Evolutionary conservation across 176 grass and related monocot species (phyloP).

Genomic region (Bothriochloa decipiens): DNA sequence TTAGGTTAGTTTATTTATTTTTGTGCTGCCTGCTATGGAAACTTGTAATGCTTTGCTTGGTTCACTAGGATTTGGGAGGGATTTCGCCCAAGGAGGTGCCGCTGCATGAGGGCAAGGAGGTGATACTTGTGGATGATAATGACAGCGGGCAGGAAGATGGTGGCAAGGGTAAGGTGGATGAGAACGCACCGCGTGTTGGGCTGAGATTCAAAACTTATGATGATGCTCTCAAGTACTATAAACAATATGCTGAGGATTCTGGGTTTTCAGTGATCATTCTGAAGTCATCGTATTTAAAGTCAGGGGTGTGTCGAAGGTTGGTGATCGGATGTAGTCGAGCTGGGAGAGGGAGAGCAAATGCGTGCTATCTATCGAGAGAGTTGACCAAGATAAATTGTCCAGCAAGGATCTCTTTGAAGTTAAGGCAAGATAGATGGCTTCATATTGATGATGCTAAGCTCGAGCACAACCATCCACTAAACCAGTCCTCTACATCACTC

Average conservation of each 20-base stretch:
- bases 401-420: slow-evolving; percentile 75
- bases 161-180: slow-evolving; percentile 35
- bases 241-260: slow-evolving; percentile 73
- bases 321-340: slow-evolving; percentile 86
- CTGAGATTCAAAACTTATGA: slow-evolving; percentile 91
- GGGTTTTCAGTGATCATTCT: slow-evolving; percentile 70
- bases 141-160: slow-evolving; percentile 48
- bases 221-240: slow-evolving; percentile 74
- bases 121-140: slow-evolving; percentile 59
- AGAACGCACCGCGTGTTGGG: slow-evolving; percentile 57
- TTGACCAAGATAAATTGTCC: slow-evolving; percentile 85
- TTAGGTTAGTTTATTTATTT: not conserved
- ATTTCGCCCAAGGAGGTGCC: not conserved
- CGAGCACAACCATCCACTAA: slow-evolving; percentile 88
- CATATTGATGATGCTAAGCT: slow-evolving; percentile 74
- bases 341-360: slow-evolving; percentile 77
- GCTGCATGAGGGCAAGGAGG: slow-evolving; percentile 51
- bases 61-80: slow-evolving; percentile 47
- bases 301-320: slow-evolving; percentile 74
- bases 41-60: slow-evolving; percentile 10
- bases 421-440: slow-evolving; percentile 86
- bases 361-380: slow-evolving; percentile 79
- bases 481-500: slow-evolving; percentile 55
- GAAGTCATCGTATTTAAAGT: slow-evolving; percentile 77
- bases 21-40: not conserved